These are phyloP conservation scores for Thraustochytrium sp. DNA, from an alignment of 352 stramenopile species.

Conservation along the genomic window DNA sequence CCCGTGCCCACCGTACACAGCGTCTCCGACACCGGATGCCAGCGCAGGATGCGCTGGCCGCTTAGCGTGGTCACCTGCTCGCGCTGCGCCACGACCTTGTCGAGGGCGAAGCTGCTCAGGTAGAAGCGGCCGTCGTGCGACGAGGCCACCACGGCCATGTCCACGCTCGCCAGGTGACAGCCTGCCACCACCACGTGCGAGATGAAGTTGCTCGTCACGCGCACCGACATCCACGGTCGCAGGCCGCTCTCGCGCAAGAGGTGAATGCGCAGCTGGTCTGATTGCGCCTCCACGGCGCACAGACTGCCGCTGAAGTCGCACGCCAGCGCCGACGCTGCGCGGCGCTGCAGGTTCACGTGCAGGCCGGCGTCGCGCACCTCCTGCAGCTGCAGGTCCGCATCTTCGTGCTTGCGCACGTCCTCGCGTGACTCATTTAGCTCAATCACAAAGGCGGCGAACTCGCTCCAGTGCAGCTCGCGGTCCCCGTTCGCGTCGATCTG, in stretches of 20 bases:
- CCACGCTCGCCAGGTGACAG: not conserved
- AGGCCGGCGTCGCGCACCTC: not conserved
- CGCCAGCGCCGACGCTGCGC: not conserved
- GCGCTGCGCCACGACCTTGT: not conserved
- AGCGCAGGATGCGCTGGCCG: conserved; percentile 29
- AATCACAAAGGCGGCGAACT: conserved; percentile 33
- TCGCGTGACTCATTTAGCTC: conserved; percentile 17
- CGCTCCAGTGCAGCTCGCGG: conserved; percentile 5
- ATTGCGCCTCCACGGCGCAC: not conserved
- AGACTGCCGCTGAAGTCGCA: not conserved
- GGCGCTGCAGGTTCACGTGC: conserved; percentile 6
- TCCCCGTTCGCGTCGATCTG: conserved; percentile 38
- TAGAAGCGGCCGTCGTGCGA: not conserved
- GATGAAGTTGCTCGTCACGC: conserved; percentile 39
- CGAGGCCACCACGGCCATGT: conserved; percentile 3
- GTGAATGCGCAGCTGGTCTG: conserved; percentile 12
- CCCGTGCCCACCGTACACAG: not conserved
- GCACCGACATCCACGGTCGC: not conserved
- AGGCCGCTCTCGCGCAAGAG: not conserved
- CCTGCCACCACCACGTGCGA: not conserved
- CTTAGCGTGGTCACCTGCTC: conserved; percentile 18
- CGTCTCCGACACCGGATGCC: not conserved
- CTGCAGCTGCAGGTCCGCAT: not conserved
- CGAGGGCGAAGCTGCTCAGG: not conserved
- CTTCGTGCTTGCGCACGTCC: not conserved